Evolutionary conservation across 2,329 filamentous ascomycete species (phyloP).

Genomic region (Trichothecium roseum): DNA sequence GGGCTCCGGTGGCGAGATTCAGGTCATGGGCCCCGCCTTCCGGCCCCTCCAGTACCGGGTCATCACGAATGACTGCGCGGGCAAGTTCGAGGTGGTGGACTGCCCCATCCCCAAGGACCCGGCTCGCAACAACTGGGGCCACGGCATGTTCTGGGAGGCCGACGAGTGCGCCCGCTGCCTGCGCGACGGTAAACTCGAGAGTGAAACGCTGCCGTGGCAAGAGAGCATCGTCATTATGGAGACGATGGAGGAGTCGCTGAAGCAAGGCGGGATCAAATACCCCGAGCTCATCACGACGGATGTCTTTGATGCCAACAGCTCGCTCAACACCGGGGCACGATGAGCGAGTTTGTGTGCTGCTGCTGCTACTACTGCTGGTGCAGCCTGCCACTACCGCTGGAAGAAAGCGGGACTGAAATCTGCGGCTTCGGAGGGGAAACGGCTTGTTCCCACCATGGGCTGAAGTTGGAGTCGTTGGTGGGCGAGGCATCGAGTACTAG

Average conservation of each 20-base stretch:
- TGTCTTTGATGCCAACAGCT: conserved; percentile 48
- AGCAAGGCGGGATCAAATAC: conserved; percentile 42
- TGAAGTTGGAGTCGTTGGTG: too few relatives aligned
- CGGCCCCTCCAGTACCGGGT: conserved; percentile 56
- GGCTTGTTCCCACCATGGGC: too few relatives aligned
- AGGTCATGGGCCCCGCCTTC: conserved; percentile 64
- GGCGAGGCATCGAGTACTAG: too few relatives aligned
- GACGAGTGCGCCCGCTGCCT: conserved; percentile 69
- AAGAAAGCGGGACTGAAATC: too few relatives aligned
- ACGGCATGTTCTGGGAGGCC: conserved; percentile 85
- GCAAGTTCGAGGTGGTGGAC: conserved; percentile 38
- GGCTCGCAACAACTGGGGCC: conserved; percentile 42
- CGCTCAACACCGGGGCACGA: conserved; percentile 46
- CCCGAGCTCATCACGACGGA: conserved; percentile 46
- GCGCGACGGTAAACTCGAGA: conserved; percentile 68
- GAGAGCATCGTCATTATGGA: conserved; percentile 86
- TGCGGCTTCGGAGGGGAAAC: too few relatives aligned
- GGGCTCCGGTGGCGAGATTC: conserved; percentile 72
- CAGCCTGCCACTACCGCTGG: too few relatives aligned
- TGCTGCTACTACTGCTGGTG: too few relatives aligned
- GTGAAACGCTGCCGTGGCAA: conserved; percentile 55
- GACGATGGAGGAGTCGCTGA: conserved; percentile 45
- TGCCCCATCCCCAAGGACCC: conserved; percentile 42
- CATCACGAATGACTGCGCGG: conserved; percentile 40
- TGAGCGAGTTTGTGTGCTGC: conserved; percentile 11